Evolutionary conservation across 1,284 basidiomycete genomes (phyloP), one percentile per base, ranked within the genome.

Genomic region (Ganoderma boninense): DNA sequence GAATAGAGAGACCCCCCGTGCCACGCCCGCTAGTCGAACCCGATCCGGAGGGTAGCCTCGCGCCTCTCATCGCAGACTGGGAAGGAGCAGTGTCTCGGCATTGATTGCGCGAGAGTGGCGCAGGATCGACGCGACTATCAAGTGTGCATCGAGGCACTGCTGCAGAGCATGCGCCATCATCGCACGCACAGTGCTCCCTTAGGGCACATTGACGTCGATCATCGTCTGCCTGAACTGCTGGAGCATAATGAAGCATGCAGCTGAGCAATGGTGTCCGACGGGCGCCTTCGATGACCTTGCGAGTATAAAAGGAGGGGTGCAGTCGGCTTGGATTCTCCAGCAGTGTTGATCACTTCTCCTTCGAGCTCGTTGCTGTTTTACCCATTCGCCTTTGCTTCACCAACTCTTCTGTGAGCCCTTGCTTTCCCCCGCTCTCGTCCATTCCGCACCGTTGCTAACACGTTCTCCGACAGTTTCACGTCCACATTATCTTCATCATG

Each of bases 261-360:
- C 23, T 26, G 49, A 11, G 11, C 49, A 23, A 11, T 23, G 49
- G n/a, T 2, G n/a, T 4, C 38, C 38, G 38, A 32, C 5, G 32
- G 32, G 32, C 32, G 32, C 32, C 46, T n/a, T 49, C 8, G 11
- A 23, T 52, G 49, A 13, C 14, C 23, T 5, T 10, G 4, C 11
- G 11, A 11, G 49, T 54, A 54, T 26, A 54, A 23, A 54, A 54
- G 23, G 5, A 4, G 26, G 49, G 23, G 49, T 14, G 23, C 23
- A 23, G 49, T 5, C 23, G 49, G 23, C 49, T 54, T 26, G 49
- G 49, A 54, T 26, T 54, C 49, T 4, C 49, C 49, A 54, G 49
- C 49, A 54, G 49, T 54, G 49, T 54, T 54, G 49, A 54, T 13
- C 49, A 54, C 49, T 54, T 54, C 49, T 54, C 49, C 23, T 14